A percentile compares a stretch with the other conserved stretches of the same genome.
Evolutionary conservation across 331 rosid species (phyloP).

Genomic region (Arachis monticola): DNA sequence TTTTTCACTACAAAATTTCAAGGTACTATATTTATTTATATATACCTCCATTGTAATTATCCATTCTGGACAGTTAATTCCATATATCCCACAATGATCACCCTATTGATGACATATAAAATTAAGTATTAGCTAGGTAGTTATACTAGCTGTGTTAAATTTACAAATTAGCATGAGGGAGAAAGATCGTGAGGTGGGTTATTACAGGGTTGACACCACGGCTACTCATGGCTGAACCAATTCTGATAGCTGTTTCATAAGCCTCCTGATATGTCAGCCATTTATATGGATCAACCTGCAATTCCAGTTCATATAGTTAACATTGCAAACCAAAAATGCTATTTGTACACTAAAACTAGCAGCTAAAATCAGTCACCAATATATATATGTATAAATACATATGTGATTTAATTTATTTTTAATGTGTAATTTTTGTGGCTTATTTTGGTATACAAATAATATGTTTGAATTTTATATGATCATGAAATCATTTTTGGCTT

Average conservation of each 20-base stretch:
- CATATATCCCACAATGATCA: conserved; percentile 84
- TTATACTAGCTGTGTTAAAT: not conserved
- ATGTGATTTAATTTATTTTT: too few relatives aligned
- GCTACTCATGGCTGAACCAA: conserved; percentile 81
- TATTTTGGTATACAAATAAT: too few relatives aligned
- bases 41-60: conserved; percentile 55
- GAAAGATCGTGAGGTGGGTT: not conserved
- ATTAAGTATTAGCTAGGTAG: not conserved
- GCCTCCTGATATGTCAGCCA: conserved; percentile 87
- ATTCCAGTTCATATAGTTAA: conserved; percentile 31
- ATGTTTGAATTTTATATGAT: too few relatives aligned
- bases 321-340: too few relatives aligned
- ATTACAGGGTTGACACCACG: conserved; percentile 76
- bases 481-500: too few relatives aligned
- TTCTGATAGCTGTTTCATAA: conserved; percentile 60
- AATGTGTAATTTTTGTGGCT: too few relatives aligned
- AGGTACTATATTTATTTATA: not conserved
- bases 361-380: too few relatives aligned
- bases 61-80: conserved; percentile 70
- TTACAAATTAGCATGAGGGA: not conserved
- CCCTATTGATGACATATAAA: conserved; percentile 56
- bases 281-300: conserved; percentile 73
- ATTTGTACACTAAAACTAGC: too few relatives aligned
- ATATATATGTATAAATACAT: too few relatives aligned
- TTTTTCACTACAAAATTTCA: not conserved